Evolutionary conservation across 139 green algal genomes (phyloP).

Genomic region (Zygnema cylindricum): DNA sequence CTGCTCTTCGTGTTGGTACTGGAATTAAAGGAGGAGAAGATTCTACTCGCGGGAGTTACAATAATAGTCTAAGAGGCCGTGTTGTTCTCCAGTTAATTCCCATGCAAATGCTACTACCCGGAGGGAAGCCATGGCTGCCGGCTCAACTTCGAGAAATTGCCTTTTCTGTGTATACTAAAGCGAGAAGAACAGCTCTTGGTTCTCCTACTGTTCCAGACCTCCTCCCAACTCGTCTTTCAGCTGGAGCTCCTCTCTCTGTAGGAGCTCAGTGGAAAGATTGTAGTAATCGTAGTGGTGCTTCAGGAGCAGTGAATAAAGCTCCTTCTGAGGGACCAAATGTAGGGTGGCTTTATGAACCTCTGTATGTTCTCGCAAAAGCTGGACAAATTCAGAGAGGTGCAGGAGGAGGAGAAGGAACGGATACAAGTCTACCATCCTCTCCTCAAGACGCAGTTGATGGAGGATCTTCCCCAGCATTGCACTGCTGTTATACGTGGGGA

Average conservation of each 20-base stretch:
- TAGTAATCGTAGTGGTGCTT: neutral
- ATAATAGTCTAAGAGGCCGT: neutral
- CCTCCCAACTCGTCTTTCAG: neutral
- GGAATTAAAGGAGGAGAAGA: neutral
- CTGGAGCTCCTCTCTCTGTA: neutral
- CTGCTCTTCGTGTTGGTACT: neutral
- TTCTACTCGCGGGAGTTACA: neutral
- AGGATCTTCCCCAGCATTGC: neutral
- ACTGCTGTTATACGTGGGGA: conserved; percentile 25
- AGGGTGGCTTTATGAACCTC: conserved; percentile 9
- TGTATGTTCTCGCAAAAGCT: neutral
- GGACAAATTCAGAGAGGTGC: neutral
- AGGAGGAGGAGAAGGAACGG: neutral
- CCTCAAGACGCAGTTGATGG: neutral
- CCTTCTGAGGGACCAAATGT: neutral
- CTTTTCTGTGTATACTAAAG: neutral
- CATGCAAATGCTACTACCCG: neutral
- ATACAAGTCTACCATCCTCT: neutral
- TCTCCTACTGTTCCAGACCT: neutral
- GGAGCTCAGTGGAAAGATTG: neutral
- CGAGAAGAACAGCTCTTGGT: neutral
- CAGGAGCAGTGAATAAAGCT: neutral
- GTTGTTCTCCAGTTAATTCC: neutral
- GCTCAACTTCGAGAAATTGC: neutral
- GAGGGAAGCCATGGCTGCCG: neutral